A percentile compares a stretch with the other conserved stretches of the same genome.
Evolutionary conservation across 345 rosid species (phyloP).

Genomic region (Acer negundo): DNA sequence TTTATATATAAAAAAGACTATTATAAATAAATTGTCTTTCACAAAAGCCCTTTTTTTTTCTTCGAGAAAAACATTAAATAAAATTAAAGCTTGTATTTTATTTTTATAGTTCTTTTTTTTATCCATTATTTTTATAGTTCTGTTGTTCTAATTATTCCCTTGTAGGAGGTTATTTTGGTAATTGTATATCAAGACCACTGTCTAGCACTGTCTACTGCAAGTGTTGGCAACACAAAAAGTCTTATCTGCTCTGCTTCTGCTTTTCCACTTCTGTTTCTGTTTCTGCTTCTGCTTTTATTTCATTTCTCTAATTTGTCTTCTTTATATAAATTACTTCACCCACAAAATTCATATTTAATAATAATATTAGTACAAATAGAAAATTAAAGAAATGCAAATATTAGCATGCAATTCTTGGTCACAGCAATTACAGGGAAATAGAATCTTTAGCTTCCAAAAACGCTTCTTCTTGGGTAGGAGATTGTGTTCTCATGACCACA

Average conservation of each 20-base stretch:
- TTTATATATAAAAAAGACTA: too few species aligned
- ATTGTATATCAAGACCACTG: not conserved
- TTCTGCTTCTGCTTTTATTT: not conserved
- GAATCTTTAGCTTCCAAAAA: conserved; percentile 11
- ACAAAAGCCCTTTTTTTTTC: too few species aligned
- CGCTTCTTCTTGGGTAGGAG: conserved; percentile 38
- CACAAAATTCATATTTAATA: too few species aligned
- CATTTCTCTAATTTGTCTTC: not conserved
- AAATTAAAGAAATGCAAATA: conserved; percentile 39
- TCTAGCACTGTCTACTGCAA: not conserved
- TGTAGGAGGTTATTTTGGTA: not conserved
- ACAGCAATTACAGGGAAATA: conserved; percentile 21
- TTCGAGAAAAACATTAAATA: too few species aligned
- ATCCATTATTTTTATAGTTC: too few species aligned
- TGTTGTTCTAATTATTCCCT: too few species aligned
- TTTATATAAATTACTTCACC: not conserved
- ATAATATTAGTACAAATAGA: not conserved
- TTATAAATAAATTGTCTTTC: too few species aligned
- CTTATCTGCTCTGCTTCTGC: conserved; percentile 12
- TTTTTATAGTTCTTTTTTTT: too few species aligned
- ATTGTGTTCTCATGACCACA: conserved; percentile 35
- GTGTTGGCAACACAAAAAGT: not conserved
- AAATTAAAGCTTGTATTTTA: too few species aligned
- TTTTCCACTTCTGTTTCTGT: not conserved
- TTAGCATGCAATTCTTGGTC: conserved; percentile 36